Base-by-base conservation (phyloP, 2,329 filamentous ascomycete genomes). In the Calonectria pseudoreteaudii region DNA sequence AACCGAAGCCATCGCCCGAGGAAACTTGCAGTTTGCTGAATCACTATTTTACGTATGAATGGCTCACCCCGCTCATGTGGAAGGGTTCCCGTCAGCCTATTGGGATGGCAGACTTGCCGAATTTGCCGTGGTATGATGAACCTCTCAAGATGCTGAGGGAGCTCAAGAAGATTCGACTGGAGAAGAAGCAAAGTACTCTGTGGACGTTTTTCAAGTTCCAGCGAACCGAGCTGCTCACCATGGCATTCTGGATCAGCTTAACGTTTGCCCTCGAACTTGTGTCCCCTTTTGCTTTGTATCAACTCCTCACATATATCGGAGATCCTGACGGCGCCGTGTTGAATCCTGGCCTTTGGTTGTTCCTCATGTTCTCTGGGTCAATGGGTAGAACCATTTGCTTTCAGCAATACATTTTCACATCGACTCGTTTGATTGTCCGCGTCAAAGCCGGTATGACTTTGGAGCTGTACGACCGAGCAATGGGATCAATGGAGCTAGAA, bases 1-100 rank as follows among this genome's bases (percentile, higher is more conserved):
- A 64, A 9, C 11, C 58, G 2, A 64, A 64, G 36, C 58, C 58
- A 44, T 23, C 58, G 18, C 36, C 20, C 4, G 36, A 41, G 23
- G 58, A 64, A 30, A 64, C 58, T 2, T 64, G 58, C 36, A 64
- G 58, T n/a, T 14, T 44, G 14, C n/a, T 64, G 23, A 30, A 41
- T n/a, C n/a, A 64, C 36, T 64, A 64, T 30, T 44, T 64, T 36
- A 64, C 58, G 58, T 64, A 23, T 18, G 58, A 44, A 64, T 64
- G 58, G 58, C 58, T 64, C 14, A 64, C 58, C 20, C 58, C 58
- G 14, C 58, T 64, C 5, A 30, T 64, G 13, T 64, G 58, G 58
- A 64, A 64, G 18, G 58, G 58, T 14, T 44, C 34, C 3, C 58
- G 23, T 13, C 44, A n/a, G 14, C 38, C 58, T 30, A n/a, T 64